phyloP scores from a whole-genome alignment of 1,284 basidiomycete genomes.

The Trichosporon sp. region DNA sequence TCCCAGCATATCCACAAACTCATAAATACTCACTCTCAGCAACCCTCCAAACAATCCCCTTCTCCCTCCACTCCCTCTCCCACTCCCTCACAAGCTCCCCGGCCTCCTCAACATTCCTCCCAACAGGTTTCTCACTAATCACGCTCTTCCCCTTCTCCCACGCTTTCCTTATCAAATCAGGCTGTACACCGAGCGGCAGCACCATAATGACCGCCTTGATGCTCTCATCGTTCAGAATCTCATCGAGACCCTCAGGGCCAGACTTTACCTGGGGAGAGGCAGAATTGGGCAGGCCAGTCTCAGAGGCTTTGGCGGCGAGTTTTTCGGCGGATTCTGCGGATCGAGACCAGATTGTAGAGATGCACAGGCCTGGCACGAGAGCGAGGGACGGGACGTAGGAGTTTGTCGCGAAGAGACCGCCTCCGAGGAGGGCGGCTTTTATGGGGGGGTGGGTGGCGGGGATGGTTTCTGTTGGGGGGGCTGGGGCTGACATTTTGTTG shows the following conservation, averaged over 20 bases:
- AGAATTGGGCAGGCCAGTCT: constrained; percentile 23
- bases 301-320: constrained; percentile 48
- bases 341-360: constrained; percentile 73
- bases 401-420: constrained; percentile 39
- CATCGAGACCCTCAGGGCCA: constrained; percentile 58
- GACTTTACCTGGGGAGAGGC: constrained; percentile 49
- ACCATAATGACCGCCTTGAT: constrained; percentile 67
- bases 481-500: background rate
- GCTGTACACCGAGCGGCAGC: constrained; percentile 70
- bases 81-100: constrained; percentile 62
- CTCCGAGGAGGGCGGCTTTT: constrained; percentile 38
- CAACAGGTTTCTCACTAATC: constrained; percentile 72
- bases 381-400: constrained; percentile 70
- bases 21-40: constrained; percentile 58
- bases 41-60: constrained; percentile 73
- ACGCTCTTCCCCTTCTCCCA: constrained; percentile 70
- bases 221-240: constrained; percentile 60
- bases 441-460: constrained; percentile 5
- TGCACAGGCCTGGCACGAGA: constrained; percentile 48
- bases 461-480: background rate
- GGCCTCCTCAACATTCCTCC: constrained; percentile 61
- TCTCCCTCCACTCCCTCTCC: constrained; percentile 58
- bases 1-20: background rate
- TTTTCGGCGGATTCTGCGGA: constrained; percentile 57
- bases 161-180: constrained; percentile 57